A percentile compares a stretch with the other conserved stretches of the same genome.
phyloP scores from a whole-genome alignment of 495 filamentous ascomycete genomes.

The Lepidopterella palustris region DNA sequence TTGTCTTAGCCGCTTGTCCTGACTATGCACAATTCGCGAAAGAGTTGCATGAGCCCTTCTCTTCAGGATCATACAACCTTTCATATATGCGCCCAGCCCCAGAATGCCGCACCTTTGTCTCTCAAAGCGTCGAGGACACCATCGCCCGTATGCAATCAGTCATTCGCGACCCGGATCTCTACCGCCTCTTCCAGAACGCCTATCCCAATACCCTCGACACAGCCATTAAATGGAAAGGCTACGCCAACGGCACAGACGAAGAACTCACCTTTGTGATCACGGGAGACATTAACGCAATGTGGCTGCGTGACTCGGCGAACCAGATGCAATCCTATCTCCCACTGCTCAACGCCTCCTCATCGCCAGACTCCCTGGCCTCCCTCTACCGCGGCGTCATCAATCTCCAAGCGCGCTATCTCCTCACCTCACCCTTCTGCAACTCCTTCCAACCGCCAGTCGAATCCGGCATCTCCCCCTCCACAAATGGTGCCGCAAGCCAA shows the following conservation, averaged over 20 bases:
- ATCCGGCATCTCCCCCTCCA: slow-evolving; percentile 42
- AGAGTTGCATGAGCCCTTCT: slow-evolving; percentile 33
- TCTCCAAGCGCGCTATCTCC: slow-evolving; percentile 56
- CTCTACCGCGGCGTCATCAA: slow-evolving; percentile 61
- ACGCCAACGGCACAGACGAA: slow-evolving; percentile 50
- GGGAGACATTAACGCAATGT: slow-evolving; percentile 64
- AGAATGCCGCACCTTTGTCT: slow-evolving; percentile 57
- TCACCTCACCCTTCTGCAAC: slow-evolving; percentile 57
- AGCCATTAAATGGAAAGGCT: slow-evolving; percentile 58
- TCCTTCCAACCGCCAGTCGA: slow-evolving; percentile 56
- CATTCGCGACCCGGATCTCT: slow-evolving; percentile 59
- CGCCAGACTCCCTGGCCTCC: slow-evolving; percentile 48
- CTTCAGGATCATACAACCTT: slow-evolving; percentile 41
- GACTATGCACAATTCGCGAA: slow-evolving; percentile 36
- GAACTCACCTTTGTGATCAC: slow-evolving; percentile 61
- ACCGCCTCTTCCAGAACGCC: slow-evolving; percentile 56
- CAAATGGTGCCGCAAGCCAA: slow-evolving; percentile 44
- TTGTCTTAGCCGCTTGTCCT: slow-evolving; percentile 31
- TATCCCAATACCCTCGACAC: slow-evolving; percentile 66
- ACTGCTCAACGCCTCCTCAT: slow-evolving; percentile 47
- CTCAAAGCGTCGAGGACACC: slow-evolving; percentile 47
- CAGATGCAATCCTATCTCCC: slow-evolving; percentile 59
- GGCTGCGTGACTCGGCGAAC: slow-evolving; percentile 63
- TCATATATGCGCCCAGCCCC: slow-evolving; percentile 51
- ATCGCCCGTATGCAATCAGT: slow-evolving; percentile 43